Evolutionary conservation across 2,329 filamentous ascomycete species (phyloP).

Genomic region (Talaromyces sp.): DNA sequence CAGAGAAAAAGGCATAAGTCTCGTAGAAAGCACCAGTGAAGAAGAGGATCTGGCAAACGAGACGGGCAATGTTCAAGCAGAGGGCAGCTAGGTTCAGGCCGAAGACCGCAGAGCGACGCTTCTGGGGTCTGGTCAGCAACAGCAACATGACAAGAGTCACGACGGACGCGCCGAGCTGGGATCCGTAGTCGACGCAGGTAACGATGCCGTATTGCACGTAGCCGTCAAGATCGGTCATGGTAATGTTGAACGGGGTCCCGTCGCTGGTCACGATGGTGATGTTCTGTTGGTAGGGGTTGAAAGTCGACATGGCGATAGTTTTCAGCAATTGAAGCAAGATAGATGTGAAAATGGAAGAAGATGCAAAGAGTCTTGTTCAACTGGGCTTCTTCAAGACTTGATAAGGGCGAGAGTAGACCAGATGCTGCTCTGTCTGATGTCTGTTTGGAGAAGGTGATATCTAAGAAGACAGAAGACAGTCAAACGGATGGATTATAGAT

Average conservation of each 20-base stretch:
- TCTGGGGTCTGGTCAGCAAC: conserved; percentile 59
- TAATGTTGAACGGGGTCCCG: conserved; percentile 36
- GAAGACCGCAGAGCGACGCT: conserved; percentile 60
- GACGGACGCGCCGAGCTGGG: conserved; percentile 63
- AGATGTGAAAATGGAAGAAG: background rate
- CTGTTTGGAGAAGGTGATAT: background rate
- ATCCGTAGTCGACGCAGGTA: conserved; percentile 58
- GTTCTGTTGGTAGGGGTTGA: conserved; percentile 48
- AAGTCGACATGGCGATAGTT: conserved; percentile 17
- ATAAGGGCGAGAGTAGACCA: background rate
- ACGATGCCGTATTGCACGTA: conserved; percentile 44
- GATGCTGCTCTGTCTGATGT: background rate
- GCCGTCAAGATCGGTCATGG: conserved; percentile 39
- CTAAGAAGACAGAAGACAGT: background rate
- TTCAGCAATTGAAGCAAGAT: background rate
- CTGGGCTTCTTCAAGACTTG: background rate
- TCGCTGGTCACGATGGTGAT: conserved; percentile 44
- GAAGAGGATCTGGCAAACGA: conserved; percentile 41
- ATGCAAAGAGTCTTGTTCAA: background rate
- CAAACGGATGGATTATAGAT: background rate
- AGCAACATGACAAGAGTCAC: conserved; percentile 62
- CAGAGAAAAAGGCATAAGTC: conserved; percentile 55
- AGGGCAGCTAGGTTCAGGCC: conserved; percentile 60
- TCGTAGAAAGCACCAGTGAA: conserved; percentile 56
- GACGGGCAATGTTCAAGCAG: conserved; percentile 53